These are phyloP conservation scores for Rhododendron mucronatum DNA, from an alignment of 148 eudicot species.

Conservation along the genomic window DNA sequence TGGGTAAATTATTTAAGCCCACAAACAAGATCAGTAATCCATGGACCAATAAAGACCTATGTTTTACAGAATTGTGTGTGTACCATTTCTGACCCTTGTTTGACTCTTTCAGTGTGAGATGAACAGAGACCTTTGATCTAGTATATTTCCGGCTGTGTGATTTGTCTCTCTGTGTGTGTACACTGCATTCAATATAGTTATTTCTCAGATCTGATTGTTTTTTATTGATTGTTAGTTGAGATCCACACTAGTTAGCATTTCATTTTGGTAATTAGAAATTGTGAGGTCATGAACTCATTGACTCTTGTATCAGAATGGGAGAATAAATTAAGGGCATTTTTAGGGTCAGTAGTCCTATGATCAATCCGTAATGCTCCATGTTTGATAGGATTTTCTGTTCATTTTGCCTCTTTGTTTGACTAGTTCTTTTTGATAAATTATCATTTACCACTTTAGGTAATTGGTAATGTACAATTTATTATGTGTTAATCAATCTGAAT, in stretches of 20 bases:
- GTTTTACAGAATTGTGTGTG: not conserved
- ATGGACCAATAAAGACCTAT: not conserved
- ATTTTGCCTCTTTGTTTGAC: not conserved
- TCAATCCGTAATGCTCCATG: not conserved
- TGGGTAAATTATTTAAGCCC: not conserved
- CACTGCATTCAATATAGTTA: not conserved
- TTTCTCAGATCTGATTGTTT: not conserved
- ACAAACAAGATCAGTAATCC: not conserved
- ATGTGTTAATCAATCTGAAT: not conserved
- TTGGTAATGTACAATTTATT: not conserved
- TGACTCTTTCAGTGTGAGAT: not conserved
- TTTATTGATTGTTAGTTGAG: not conserved
- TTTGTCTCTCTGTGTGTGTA: not conserved
- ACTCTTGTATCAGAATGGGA: not conserved
- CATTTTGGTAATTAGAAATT: slow-evolving; percentile 2
- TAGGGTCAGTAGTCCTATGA: not conserved
- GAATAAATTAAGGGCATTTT: not conserved
- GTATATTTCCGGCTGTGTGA: not conserved
- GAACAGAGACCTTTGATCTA: not conserved
- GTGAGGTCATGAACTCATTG: not conserved
- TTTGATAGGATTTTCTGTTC: not conserved
- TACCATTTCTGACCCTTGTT: not conserved
- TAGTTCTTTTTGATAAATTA: not conserved
- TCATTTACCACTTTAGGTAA: not conserved
- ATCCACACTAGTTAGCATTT: slow-evolving; percentile 7